Evolutionary conservation across 2,329 filamentous ascomycete genomes (phyloP), one percentile per base, ranked within the genome.

Genomic region (Penicillium corylophilum): DNA sequence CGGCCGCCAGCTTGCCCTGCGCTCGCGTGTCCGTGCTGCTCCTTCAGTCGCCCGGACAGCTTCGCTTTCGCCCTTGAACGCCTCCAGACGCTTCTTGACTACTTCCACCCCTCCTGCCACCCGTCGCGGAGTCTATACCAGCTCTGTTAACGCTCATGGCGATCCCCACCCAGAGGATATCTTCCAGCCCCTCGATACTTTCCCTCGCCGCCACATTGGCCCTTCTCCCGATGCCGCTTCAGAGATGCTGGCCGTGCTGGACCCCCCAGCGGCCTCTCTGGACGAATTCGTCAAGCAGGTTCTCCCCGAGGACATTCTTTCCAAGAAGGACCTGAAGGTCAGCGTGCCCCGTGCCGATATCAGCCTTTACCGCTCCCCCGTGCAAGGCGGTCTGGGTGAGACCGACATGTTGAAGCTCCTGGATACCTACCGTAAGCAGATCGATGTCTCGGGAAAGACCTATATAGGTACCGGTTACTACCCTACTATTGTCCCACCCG

Each of bases 401-500:
- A 72, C 67, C 18, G 74, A 71, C 54, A 72, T 73, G 70, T 62
- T 73, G 49, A 75, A 72, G 62, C 62, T 70, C 48, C 54, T 71
- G 45, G 67, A 71, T 43, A 67, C 66, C 43, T 75, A 75, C 58
- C 71, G 66, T 44, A 75, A 75, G 51, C 76, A 83, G 62, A 92
- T 89, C 66, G 81, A 79, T 60, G 77, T 82, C 28, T 79, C 80
- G 47, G 78, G 80, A 58, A 86, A 74, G 51, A 68, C 84, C 66
- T 88, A 93, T 67, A 92, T 96, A 60, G 93, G 93, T 4, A 84
- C 83, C 51, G 93, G 93, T 51, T 97, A 96, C 79, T 90, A 93
- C 60, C 87, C 85, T 31, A 93, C 90, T n/a, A 82, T 87, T 61
- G 87, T 89, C 1, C 93, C 93, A 4, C 83, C 90, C 50, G 92